phyloP scores from a whole-genome alignment of 1,284 basidiomycete genomes.

The Microbotryum silenes-acaulis region DNA sequence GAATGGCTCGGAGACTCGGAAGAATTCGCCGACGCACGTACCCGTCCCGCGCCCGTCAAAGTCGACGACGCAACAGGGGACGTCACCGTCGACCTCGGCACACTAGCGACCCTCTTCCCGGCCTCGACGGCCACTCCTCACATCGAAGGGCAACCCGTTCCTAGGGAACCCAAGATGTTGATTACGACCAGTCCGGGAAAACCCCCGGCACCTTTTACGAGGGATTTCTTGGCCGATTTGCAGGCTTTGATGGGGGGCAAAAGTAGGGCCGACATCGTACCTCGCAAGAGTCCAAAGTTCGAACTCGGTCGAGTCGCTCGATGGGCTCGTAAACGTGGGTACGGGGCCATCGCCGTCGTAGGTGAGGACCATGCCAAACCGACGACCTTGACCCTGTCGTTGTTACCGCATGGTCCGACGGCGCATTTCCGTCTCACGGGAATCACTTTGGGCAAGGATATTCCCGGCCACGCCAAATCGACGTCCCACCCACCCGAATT shows the following conservation, averaged over 20 bases:
- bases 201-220: slow-evolving; percentile 58
- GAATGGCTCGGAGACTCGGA: slow-evolving; percentile 75
- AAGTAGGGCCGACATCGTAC: slow-evolving; percentile 67
- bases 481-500: slow-evolving; percentile 93
- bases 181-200: slow-evolving; percentile 86
- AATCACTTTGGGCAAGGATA: slow-evolving; percentile 73
- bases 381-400: slow-evolving; percentile 84
- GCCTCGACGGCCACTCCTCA: slow-evolving; percentile 47
- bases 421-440: slow-evolving; percentile 95
- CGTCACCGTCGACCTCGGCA: slow-evolving; percentile 34
- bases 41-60: slow-evolving; percentile 32
- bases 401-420: slow-evolving; percentile 85
- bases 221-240: slow-evolving; percentile 83
- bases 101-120: slow-evolving; percentile 35
- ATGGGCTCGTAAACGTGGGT: slow-evolving; percentile 85
- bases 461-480: slow-evolving; percentile 85
- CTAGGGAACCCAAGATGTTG: slow-evolving; percentile 71
- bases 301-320: slow-evolving; percentile 87
- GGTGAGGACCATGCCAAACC: slow-evolving; percentile 81
- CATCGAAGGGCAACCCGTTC: slow-evolving; percentile 38
- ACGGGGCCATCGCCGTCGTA: slow-evolving; percentile 80
- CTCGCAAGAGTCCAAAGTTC: slow-evolving; percentile 82
- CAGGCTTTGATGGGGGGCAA: slow-evolving; percentile 81
- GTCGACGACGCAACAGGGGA: slow-evolving; percentile 37
- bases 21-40: slow-evolving; percentile 49